Evolutionary conservation across 345 rosid species (phyloP).

Genomic region (Atalantia buxifolia): DNA sequence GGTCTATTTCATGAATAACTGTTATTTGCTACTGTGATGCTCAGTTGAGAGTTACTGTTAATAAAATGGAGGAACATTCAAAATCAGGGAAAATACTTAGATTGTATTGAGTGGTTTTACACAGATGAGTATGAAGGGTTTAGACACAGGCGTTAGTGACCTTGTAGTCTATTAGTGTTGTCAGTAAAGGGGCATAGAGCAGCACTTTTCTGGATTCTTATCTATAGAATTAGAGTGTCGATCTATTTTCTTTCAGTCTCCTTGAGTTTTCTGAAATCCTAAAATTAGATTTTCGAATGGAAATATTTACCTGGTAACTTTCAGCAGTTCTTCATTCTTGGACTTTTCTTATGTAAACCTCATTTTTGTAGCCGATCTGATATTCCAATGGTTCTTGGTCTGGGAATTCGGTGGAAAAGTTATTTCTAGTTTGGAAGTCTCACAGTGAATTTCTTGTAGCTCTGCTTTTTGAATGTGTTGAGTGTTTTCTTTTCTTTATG

Average conservation of each 20-base stretch:
- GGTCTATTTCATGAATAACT: not conserved
- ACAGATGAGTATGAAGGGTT: not conserved
- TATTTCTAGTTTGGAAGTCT: not conserved
- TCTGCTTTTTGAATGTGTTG: not conserved
- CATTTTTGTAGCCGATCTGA: not conserved
- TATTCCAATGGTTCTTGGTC: not conserved
- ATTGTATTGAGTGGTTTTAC: not conserved
- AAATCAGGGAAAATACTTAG: not conserved
- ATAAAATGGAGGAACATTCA: not conserved
- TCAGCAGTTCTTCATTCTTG: not conserved
- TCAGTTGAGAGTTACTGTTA: not conserved
- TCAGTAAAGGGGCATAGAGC: not conserved
- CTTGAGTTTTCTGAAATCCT: not conserved
- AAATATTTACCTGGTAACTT: not conserved
- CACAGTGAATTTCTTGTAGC: not conserved
- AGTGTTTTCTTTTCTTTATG: not conserved
- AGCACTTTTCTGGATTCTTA: not conserved
- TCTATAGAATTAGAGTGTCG: not conserved
- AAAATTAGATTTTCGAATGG: not conserved
- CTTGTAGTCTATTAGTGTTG: not conserved
- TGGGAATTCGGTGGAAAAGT: not conserved
- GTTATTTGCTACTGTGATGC: not conserved
- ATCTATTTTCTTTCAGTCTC: not conserved
- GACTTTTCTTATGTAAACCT: not conserved
- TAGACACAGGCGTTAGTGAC: not conserved